phyloP scores from a whole-genome alignment of 164 flowering plant species.

The Litsea cubeba region DNA sequence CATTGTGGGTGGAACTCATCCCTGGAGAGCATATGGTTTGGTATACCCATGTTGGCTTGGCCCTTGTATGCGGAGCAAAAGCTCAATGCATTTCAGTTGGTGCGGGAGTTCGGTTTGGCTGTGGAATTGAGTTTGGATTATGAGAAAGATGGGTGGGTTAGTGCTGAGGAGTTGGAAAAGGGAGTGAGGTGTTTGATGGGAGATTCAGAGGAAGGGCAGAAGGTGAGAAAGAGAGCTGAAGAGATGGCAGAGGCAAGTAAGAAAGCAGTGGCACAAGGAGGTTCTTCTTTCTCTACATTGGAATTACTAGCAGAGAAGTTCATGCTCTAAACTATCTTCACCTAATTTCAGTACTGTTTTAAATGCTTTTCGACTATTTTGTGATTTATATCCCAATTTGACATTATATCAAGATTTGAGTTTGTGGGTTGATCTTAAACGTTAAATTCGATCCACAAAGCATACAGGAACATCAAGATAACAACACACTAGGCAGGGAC shows the following conservation, averaged over 20 bases:
- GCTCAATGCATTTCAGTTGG: constrained; percentile 38
- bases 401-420: too few relatives aligned
- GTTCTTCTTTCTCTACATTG: constrained; percentile 12
- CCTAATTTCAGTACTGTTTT: too few relatives aligned
- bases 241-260: constrained; percentile 1
- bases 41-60: constrained; percentile 41
- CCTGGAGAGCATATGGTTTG: constrained; percentile 15
- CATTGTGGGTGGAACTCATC: constrained; percentile 19
- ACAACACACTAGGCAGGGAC: too few relatives aligned
- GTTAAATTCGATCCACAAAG: too few relatives aligned
- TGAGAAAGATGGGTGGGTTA: constrained; percentile 14
- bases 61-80: constrained; percentile 51
- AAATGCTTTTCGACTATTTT: too few relatives aligned
- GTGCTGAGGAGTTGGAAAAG: constrained; percentile 31
- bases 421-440: too few relatives aligned
- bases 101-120: constrained; percentile 23
- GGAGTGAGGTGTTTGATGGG: constrained; percentile 12
- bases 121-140: constrained; percentile 25
- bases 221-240: constrained; percentile 4
- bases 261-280: constrained; percentile 3
- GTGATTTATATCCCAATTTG: too few relatives aligned
- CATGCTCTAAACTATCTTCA: too few relatives aligned
- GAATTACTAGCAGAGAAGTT: background rate
- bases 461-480: too few relatives aligned
- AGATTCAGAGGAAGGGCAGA: constrained; percentile 9